Evolutionary conservation across 345 rosid genomes (phyloP), one percentile per base, ranked within the genome.

Genomic region (Gossypium arboreum): DNA sequence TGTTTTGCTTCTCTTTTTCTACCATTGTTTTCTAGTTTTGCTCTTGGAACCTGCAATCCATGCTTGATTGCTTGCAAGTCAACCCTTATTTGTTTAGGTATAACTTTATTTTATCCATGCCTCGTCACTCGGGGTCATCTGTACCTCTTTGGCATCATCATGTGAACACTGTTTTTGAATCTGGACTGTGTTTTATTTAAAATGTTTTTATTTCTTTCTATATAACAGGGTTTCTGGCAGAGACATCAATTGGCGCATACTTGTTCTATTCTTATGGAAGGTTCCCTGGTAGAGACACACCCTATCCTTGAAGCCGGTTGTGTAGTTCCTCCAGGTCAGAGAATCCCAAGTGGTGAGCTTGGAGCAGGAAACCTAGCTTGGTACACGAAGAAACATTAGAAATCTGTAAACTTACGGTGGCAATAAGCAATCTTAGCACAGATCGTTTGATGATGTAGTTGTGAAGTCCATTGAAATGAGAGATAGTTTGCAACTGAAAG

Each of bases 311-410:
- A 95, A 86, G 99, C 97, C 3, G 96, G 97, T 44, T 91, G 98
- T 9, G 94, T 95, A 68, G 84, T 95, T 70, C 97, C 97, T 34
- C 98, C 98, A 45, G 98, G 98, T 47, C 87, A 97, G 81, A 88
- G 97, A 85, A 91, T 95, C 68, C 99, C 97, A 58, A 88, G 92
- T 0, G 97, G 99, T 70, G 98, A 95, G 75, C 93, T 93, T 58
- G 93, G 97, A 97, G 97, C 97, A 48, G 99, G 98, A 66, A 95
- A 95, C 82, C 99, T 94, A 16, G 98, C 97, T 57, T 87, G 86
- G 85, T 93, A 54, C 93, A 91, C 41, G 94, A 95, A 34, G 41
- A 34, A 34, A 34, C 41, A 34, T 34, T 34, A 34, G 41, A 34
- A 5, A 34, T 34, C 41, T 34, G 41, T 34, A 5, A 34, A 34